Evolutionary conservation across 352 stramenopile genomes (phyloP).

Genomic region (Globisporangium paddicum): DNA sequence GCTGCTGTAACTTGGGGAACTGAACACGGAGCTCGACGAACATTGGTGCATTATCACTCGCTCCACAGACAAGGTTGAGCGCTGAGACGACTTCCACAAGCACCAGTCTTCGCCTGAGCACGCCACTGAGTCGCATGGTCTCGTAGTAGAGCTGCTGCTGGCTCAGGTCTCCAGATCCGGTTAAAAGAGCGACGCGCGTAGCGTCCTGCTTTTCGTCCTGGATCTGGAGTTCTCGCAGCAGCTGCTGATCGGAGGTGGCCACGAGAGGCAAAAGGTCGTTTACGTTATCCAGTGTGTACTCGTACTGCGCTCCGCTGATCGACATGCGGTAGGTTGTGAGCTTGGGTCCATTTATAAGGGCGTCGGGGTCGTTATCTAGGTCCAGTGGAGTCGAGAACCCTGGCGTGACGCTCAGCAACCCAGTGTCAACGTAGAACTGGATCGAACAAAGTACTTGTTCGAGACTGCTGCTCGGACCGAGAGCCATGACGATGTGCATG

Average conservation of each 20-base stretch:
- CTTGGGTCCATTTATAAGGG: slow-evolving; percentile 26
- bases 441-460: slow-evolving; percentile 45
- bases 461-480: slow-evolving; percentile 18
- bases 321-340: slow-evolving; percentile 43
- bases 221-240: slow-evolving; percentile 38
- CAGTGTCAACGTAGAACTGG: slow-evolving; percentile 40
- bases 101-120: slow-evolving; percentile 9
- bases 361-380: slow-evolving; percentile 28
- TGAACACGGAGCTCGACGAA: slow-evolving; percentile 7
- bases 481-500: slow-evolving; percentile 58
- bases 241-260: slow-evolving; percentile 27
- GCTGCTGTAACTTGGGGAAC: not conserved
- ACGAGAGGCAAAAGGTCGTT: slow-evolving; percentile 44
- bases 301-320: slow-evolving; percentile 35
- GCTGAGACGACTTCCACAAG: slow-evolving; percentile 9
- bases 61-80: not conserved
- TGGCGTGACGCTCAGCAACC: slow-evolving; percentile 48
- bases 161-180: too few species aligned
- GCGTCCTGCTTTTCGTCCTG: slow-evolving; percentile 36
- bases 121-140: slow-evolving; percentile 1
- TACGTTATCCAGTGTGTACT: slow-evolving; percentile 58
- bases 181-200: slow-evolving; percentile 13
- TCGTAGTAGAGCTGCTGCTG: slow-evolving; percentile 9
- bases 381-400: slow-evolving; percentile 46
- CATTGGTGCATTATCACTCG: not conserved